Conservation (phyloP, 352 stramenopile genomes). For the Globisporangium takayamanum region DNA sequence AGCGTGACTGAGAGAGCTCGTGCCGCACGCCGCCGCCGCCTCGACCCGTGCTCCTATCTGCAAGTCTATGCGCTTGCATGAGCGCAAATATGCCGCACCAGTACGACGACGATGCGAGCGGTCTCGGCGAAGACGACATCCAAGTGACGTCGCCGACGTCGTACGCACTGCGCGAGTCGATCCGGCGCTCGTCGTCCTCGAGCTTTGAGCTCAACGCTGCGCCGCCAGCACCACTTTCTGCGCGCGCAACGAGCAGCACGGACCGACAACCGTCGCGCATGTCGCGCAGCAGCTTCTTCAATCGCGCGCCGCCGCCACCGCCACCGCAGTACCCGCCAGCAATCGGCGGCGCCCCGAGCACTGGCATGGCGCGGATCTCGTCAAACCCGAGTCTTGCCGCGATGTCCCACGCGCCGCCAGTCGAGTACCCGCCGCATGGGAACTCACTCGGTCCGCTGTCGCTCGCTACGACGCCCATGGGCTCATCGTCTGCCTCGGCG, state of each 20-base stretch:
- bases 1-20: no score
- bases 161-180: slow-evolving; percentile 69
- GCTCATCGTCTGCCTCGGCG: slow-evolving; percentile 16
- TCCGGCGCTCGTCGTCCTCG: slow-evolving; percentile 66
- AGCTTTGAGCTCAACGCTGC: slow-evolving; percentile 32
- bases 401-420: slow-evolving; percentile 24
- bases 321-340: slow-evolving; percentile 47
- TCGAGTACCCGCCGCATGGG: slow-evolving; percentile 23
- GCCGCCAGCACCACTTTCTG: slow-evolving; percentile 11
- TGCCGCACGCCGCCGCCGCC: no score
- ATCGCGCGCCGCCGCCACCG: slow-evolving; percentile 49
- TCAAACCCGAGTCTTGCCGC: slow-evolving; percentile 61
- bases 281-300: slow-evolving; percentile 56
- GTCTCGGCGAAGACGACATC: slow-evolving; percentile 51
- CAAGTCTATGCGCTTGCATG: slow-evolving; percentile 12
- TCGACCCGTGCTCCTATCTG: no score
- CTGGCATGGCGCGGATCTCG: slow-evolving; percentile 41
- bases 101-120: slow-evolving; percentile 20
- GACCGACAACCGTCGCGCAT: slow-evolving; percentile 22
- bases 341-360: slow-evolving; percentile 10
- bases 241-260: slow-evolving; percentile 9
- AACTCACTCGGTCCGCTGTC: slow-evolving; percentile 66
- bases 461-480: slow-evolving; percentile 11
- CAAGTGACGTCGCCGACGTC: slow-evolving; percentile 79
- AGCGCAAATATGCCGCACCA: slow-evolving; percentile 12